phyloP scores from a whole-genome alignment of 441 rosid species.

The Adansonia gregorii region DNA sequence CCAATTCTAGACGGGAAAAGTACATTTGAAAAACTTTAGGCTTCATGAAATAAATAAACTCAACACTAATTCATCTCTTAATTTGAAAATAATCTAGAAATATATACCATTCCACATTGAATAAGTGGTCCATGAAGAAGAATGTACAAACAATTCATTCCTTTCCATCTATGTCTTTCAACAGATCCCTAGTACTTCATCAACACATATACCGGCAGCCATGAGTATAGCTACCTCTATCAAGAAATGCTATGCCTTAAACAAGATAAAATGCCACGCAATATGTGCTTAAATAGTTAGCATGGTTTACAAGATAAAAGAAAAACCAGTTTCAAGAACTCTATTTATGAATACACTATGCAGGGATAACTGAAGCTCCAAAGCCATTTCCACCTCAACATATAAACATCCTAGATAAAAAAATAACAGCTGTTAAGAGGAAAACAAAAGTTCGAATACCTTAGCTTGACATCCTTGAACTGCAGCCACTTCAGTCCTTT shows the following conservation, averaged over 20 bases:
- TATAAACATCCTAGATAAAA: not conserved
- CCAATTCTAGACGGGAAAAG: constrained; percentile 1
- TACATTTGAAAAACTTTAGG: not conserved
- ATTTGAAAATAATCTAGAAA: constrained; percentile 4
- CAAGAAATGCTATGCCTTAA: not conserved
- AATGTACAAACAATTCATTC: constrained; percentile 9
- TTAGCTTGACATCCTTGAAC: constrained; percentile 46
- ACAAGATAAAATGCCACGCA: not conserved
- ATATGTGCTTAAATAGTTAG: not conserved
- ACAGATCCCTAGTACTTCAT: not conserved
- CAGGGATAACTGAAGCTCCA: not conserved
- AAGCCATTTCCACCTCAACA: not conserved
- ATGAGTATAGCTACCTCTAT: not conserved
- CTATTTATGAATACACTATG: not conserved
- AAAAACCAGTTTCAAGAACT: constrained; percentile 9
- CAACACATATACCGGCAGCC: not conserved
- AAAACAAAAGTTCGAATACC: constrained; percentile 41
- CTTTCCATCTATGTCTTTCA: not conserved
- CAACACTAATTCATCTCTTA: constrained; percentile 8
- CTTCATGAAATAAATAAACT: constrained; percentile 4
- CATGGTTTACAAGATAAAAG: not conserved
- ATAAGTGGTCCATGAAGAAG: not conserved
- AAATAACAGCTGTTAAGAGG: not conserved
- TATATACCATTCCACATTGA: not conserved
- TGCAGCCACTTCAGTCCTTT: constrained; percentile 39